These are phyloP conservation scores for Tricholoma matsutake DNA, from an alignment of 768 basidiomycete species.

Conservation along the genomic window DNA sequence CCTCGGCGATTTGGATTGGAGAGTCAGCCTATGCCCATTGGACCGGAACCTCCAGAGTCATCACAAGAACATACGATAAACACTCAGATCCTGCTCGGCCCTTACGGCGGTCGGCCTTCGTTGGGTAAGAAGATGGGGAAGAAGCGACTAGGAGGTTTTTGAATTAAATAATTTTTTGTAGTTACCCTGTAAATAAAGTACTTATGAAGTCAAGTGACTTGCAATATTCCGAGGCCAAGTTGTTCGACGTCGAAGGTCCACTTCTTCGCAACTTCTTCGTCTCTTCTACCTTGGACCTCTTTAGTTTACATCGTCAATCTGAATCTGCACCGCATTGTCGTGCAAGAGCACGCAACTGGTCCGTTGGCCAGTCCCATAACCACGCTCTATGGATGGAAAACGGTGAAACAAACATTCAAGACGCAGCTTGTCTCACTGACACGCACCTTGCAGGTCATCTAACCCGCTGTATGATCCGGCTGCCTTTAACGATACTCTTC, in stretches of 20 bases:
- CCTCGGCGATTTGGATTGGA: slow-evolving; percentile 6
- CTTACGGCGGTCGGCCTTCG: slow-evolving; percentile 59
- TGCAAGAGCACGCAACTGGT: slow-evolving; percentile 74
- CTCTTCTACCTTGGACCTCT: slow-evolving; percentile 6
- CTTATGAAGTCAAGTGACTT: slow-evolving; percentile 27
- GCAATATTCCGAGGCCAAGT: slow-evolving; percentile 11
- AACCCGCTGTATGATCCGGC: slow-evolving; percentile 62
- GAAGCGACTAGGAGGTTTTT: slow-evolving; percentile 78
- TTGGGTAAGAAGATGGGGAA: slow-evolving; percentile 50
- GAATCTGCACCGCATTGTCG: slow-evolving; percentile 32
- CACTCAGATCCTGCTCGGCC: slow-evolving; percentile 72
- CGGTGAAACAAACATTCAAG: slow-evolving; percentile 34
- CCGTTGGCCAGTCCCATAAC: slow-evolving; percentile 60
- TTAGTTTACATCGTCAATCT: slow-evolving; percentile 13
- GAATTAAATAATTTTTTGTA: slow-evolving; percentile 17
- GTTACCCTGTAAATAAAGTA: background rate
- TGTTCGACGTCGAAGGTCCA: slow-evolving; percentile 1
- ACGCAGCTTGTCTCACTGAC: slow-evolving; percentile 16
- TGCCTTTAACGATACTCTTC: slow-evolving; percentile 61
- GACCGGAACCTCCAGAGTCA: slow-evolving; percentile 4
- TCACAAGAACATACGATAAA: slow-evolving; percentile 50
- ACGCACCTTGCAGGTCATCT: slow-evolving; percentile 42
- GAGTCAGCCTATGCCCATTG: background rate
- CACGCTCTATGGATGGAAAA: slow-evolving; percentile 78
- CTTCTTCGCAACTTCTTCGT: background rate